phyloP scores from a whole-genome alignment of 2,329 filamentous ascomycete genomes.

The Corynespora cassiicola region DNA sequence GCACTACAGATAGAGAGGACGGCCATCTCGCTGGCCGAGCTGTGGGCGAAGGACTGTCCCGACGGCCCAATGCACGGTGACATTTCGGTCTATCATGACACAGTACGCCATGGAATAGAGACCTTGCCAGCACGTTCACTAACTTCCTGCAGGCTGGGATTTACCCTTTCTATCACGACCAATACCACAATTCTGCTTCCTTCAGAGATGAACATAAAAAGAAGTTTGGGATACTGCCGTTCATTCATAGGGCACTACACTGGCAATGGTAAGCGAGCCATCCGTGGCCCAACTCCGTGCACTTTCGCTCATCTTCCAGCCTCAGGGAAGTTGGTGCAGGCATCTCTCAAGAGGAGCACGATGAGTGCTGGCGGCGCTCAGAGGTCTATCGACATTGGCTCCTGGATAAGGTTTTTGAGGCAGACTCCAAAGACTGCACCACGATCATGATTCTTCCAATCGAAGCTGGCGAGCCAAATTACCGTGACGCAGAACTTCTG shows the following conservation, averaged over 20 bases:
- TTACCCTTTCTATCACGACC: conserved; percentile 8
- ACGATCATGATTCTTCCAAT: conserved; percentile 10
- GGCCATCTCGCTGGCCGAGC: conserved; percentile 6
- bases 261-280: conserved; percentile 7
- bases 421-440: neutral
- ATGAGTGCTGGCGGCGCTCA: conserved; percentile 1
- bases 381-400: conserved; percentile 8
- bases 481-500: conserved; percentile 6
- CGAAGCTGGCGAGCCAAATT: conserved; percentile 6
- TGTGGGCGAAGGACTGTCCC: conserved; percentile 5
- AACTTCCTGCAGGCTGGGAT: conserved; percentile 2
- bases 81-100: conserved; percentile 5
- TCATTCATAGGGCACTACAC: conserved; percentile 4
- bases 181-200: conserved; percentile 1
- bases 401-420: conserved; percentile 5
- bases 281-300: neutral
- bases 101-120: neutral
- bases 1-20: conserved; percentile 1
- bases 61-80: too few species aligned
- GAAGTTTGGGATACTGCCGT: conserved; percentile 4
- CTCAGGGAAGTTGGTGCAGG: conserved; percentile 5
- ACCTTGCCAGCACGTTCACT: neutral
- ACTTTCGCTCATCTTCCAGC: neutral
- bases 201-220: conserved; percentile 1
- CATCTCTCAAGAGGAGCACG: conserved; percentile 5